A percentile compares a stretch with the other conserved stretches of the same genome.
Conservation (phyloP, 768 basidiomycete species). For the Suillus subluteus region DNA sequence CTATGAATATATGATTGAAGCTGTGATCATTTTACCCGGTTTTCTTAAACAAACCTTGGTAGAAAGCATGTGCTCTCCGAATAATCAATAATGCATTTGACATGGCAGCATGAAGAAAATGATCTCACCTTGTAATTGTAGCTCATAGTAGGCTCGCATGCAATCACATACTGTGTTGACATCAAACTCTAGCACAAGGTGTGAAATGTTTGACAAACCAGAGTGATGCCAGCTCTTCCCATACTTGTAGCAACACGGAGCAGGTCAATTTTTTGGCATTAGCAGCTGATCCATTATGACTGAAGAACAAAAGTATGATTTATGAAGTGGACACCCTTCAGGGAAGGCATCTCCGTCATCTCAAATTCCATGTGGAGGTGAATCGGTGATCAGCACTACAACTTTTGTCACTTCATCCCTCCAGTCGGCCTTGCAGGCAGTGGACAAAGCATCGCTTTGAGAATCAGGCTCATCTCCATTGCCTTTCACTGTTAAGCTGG, state of each 20-base stretch:
- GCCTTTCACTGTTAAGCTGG: neutral
- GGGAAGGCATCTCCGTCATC: neutral
- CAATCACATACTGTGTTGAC: too few relatives aligned
- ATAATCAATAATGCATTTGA: too few relatives aligned
- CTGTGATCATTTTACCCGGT: neutral
- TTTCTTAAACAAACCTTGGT: neutral
- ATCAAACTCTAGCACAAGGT: too few relatives aligned
- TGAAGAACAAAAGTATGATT: too few relatives aligned
- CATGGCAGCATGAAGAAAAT: too few relatives aligned
- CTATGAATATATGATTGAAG: neutral
- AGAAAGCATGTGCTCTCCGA: neutral
- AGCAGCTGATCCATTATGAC: too few relatives aligned
- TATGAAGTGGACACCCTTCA: neutral
- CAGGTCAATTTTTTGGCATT: too few relatives aligned
- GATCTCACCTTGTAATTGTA: too few relatives aligned
- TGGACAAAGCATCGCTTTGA: neutral
- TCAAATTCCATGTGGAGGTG: neutral
- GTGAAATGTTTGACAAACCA: too few relatives aligned
- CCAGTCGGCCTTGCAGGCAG: neutral
- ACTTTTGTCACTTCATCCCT: neutral
- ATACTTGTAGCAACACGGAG: too few relatives aligned
- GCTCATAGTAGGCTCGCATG: too few relatives aligned
- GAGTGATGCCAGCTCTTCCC: too few relatives aligned
- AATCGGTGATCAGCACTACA: neutral
- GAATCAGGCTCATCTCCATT: neutral